Evolutionary conservation across 2,329 filamentous ascomycete genomes (phyloP).

Genomic region (Teratosphaeria viscida): DNA sequence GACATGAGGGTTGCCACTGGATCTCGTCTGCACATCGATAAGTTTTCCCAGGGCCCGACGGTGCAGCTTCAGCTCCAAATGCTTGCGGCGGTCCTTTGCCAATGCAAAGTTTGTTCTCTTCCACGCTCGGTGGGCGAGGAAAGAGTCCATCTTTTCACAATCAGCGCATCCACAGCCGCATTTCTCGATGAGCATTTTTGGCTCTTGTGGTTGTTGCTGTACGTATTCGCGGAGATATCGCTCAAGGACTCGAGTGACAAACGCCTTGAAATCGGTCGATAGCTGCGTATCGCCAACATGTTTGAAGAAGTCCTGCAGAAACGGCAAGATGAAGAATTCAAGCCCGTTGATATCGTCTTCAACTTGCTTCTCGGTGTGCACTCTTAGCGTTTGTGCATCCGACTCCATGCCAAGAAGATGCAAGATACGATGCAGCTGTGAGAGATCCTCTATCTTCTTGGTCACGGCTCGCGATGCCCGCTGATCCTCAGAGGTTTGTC

Average conservation of each 20-base stretch:
- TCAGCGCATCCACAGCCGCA: too few relatives aligned
- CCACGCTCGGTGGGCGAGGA: too few relatives aligned
- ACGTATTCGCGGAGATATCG: too few relatives aligned
- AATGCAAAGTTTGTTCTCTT: too few relatives aligned
- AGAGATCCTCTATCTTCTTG: neutral
- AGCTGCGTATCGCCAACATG: neutral
- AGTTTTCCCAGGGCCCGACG: neutral
- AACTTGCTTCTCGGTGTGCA: neutral
- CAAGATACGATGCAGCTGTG: neutral
- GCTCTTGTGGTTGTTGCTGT: too few relatives aligned
- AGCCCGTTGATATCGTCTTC: neutral
- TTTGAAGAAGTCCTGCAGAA: neutral
- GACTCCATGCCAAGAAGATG: neutral
- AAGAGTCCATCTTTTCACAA: too few relatives aligned
- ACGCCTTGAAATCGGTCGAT: neutral
- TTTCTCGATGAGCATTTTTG: too few relatives aligned
- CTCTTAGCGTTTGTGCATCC: neutral
- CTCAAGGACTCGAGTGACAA: neutral
- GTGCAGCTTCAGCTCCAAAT: neutral
- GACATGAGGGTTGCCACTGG: neutral
- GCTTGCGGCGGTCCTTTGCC: too few relatives aligned
- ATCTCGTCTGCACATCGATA: neutral
- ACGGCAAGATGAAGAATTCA: neutral
- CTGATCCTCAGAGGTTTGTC: too few relatives aligned
- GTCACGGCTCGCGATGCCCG: too few relatives aligned